A percentile compares a stretch with the other conserved stretches of the same genome.
phyloP scores from a whole-genome alignment of 257 asterid genomes.

The Fraxinus quadrangulata region DNA sequence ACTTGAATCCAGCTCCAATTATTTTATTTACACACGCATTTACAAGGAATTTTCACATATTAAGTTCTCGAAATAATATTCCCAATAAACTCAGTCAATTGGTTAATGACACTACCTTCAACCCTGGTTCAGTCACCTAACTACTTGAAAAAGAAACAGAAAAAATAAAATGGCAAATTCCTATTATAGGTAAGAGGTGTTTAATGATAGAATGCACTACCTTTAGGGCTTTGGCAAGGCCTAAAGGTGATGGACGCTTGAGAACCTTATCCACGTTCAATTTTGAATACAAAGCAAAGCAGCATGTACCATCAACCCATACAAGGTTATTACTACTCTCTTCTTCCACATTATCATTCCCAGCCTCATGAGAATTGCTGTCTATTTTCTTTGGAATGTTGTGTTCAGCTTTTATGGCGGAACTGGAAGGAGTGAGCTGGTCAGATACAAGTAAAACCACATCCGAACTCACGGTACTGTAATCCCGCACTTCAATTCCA shows the following conservation, averaged over 20 bases:
- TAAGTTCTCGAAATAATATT: not conserved
- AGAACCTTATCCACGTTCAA: slow-evolving; percentile 64
- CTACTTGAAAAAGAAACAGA: slow-evolving; percentile 8
- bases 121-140: slow-evolving; percentile 8
- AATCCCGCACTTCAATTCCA: slow-evolving; percentile 71
- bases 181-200: slow-evolving; percentile 2
- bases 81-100: not conserved
- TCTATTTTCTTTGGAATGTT: slow-evolving; percentile 11
- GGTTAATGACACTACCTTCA: slow-evolving; percentile 2
- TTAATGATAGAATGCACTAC: slow-evolving; percentile 38
- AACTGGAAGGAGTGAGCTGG: slow-evolving; percentile 49
- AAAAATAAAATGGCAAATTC: not conserved
- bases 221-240: slow-evolving; percentile 92
- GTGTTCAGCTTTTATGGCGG: slow-evolving; percentile 28
- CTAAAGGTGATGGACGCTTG: slow-evolving; percentile 77
- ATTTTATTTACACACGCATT: not conserved
- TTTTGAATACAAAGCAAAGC: slow-evolving; percentile 80
- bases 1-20: not conserved
- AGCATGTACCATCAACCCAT: slow-evolving; percentile 84
- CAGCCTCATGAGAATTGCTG: slow-evolving; percentile 18
- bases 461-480: slow-evolving; percentile 68
- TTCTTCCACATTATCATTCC: slow-evolving; percentile 30
- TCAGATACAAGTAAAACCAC: slow-evolving; percentile 68
- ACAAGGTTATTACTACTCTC: slow-evolving; percentile 50
- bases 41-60: not conserved